phyloP scores from a whole-genome alignment of 2,329 filamentous ascomycete genomes.

The Juglanconis oblonga region DNA sequence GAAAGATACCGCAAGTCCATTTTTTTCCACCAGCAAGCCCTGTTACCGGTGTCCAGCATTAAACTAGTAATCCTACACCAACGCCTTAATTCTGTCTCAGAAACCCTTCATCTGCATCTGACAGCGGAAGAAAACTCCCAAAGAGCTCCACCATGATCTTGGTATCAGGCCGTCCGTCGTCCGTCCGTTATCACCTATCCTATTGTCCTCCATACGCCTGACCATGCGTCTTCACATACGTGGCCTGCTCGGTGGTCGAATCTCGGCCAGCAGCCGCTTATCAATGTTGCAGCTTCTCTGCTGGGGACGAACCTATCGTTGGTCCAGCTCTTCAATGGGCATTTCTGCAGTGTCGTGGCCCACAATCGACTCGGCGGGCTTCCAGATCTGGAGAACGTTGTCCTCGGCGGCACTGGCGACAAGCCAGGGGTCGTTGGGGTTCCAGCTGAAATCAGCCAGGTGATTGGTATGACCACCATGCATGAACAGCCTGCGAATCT shows the following conservation, averaged over 20 bases:
- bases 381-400: slow-evolving; percentile 95
- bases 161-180: not conserved
- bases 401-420: slow-evolving; percentile 95
- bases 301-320: slow-evolving; percentile 44
- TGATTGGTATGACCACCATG: slow-evolving; percentile 98
- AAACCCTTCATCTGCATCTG: not conserved
- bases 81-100: not conserved
- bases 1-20: not conserved
- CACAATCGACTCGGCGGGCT: slow-evolving; percentile 78
- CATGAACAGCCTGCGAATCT: slow-evolving; percentile 75
- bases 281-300: not conserved
- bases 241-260: not conserved
- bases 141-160: not conserved
- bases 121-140: not conserved
- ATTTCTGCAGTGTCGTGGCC: slow-evolving; percentile 70
- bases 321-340: slow-evolving; percentile 73
- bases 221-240: not conserved
- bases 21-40: not conserved
- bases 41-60: not conserved
- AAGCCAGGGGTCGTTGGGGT: slow-evolving; percentile 93
- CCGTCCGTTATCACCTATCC: not conserved
- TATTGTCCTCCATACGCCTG: not conserved
- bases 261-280: not conserved
- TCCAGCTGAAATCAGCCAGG: slow-evolving; percentile 97
- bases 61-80: not conserved